These are phyloP conservation scores for Podospora didyma DNA, from an alignment of 495 filamentous ascomycete genomes.

Conservation along the genomic window DNA sequence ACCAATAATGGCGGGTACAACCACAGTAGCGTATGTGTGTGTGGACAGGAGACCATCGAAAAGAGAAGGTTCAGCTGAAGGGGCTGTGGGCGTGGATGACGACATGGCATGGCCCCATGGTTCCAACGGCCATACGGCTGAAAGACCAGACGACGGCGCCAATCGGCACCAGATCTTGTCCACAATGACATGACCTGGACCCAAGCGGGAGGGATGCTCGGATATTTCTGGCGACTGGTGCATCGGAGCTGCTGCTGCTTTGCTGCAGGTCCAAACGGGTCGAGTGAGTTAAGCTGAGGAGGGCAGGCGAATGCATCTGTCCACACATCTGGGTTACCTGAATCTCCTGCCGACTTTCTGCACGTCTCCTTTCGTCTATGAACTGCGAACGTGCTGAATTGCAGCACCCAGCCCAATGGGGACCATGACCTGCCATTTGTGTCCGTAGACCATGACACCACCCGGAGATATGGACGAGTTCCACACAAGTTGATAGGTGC, in stretches of 20 bases:
- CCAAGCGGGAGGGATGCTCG: background rate
- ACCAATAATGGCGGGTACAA: too few species aligned
- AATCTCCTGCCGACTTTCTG: too few species aligned
- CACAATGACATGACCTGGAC: background rate
- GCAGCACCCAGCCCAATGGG: too few species aligned
- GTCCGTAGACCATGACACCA: too few species aligned
- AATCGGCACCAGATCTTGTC: constrained; percentile 6
- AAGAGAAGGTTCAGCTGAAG: background rate
- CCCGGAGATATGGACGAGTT: too few species aligned
- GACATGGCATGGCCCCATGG: constrained; percentile 5
- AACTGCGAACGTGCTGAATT: too few species aligned
- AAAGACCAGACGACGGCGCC: constrained; percentile 6
- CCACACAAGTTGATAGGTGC: too few species aligned
- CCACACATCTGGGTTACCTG: too few species aligned
- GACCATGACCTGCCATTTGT: too few species aligned
- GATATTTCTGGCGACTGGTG: background rate
- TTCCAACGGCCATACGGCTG: constrained; percentile 5
- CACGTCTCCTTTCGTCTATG: too few species aligned
- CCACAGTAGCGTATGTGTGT: too few species aligned
- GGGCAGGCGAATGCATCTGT: background rate
- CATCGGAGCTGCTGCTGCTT: background rate
- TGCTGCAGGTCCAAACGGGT: background rate
- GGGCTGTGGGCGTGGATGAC: constrained; percentile 1
- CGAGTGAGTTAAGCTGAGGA: background rate
- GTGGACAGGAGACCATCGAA: background rate